These are phyloP conservation scores for Oryza officinalis DNA, from an alignment of 176 grass and related monocot species.

Conservation along the genomic window DNA sequence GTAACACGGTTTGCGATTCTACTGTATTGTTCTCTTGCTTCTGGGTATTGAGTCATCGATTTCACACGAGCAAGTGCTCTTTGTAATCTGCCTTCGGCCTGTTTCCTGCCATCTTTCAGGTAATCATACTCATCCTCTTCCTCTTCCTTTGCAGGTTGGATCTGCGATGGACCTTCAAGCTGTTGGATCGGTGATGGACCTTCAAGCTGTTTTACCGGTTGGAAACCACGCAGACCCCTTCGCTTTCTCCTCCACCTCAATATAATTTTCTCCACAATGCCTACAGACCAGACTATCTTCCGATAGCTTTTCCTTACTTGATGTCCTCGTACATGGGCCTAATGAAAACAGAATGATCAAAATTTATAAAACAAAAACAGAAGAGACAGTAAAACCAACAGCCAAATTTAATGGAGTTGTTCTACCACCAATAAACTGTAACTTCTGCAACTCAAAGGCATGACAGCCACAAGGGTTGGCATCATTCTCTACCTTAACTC, in stretches of 20 bases:
- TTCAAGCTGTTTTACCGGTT: slow-evolving; percentile 66
- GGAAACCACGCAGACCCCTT: slow-evolving; percentile 66
- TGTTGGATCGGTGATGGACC: slow-evolving; percentile 54
- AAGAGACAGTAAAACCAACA: not conserved
- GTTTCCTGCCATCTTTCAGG: slow-evolving; percentile 92
- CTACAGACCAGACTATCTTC: slow-evolving; percentile 88
- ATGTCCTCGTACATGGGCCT: slow-evolving; percentile 96
- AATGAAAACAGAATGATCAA: slow-evolving; percentile 13
- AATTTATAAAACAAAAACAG: not conserved
- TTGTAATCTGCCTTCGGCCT: slow-evolving; percentile 78
- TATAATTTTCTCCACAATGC: slow-evolving; percentile 92
- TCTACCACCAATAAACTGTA: not conserved
- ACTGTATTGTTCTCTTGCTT: slow-evolving; percentile 94
- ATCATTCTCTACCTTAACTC: not conserved
- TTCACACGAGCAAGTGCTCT: slow-evolving; percentile 87
- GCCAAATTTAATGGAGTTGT: not conserved
- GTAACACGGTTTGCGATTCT: slow-evolving; percentile 64
- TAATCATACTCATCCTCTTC: slow-evolving; percentile 76
- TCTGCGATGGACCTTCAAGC: slow-evolving; percentile 59
- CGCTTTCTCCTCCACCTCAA: slow-evolving; percentile 90
- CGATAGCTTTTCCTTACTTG: slow-evolving; percentile 84
- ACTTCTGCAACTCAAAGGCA: slow-evolving; percentile 16
- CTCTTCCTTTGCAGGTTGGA: slow-evolving; percentile 51
- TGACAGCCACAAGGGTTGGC: not conserved
- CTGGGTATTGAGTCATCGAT: slow-evolving; percentile 98